Evolutionary conservation across 768 basidiomycete species (phyloP).

Genomic region (Hericium coralloides): DNA sequence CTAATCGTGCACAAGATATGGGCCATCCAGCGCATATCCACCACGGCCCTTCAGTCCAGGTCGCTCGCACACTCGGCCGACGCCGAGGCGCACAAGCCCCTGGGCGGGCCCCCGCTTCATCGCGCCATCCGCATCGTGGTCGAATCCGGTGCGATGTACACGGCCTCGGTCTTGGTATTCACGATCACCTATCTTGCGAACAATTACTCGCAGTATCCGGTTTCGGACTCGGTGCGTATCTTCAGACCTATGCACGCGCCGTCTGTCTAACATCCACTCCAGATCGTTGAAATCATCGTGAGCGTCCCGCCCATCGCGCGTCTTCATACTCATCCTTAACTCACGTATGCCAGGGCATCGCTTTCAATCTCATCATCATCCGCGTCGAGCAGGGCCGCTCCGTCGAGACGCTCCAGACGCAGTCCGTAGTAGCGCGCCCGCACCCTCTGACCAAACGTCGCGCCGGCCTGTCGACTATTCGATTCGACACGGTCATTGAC

Average conservation of each 20-base stretch:
- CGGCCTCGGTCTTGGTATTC: slow-evolving; percentile 12
- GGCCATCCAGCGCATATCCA: background rate
- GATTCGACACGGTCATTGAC: no score
- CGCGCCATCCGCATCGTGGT: slow-evolving; percentile 21
- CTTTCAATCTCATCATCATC: slow-evolving; percentile 25
- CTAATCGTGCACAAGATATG: background rate
- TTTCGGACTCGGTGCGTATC: slow-evolving; percentile 16
- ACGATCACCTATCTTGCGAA: slow-evolving; percentile 15
- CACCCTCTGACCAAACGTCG: no score
- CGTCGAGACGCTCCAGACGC: background rate
- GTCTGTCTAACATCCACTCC: background rate
- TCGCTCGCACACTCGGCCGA: background rate
- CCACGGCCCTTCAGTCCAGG: no score
- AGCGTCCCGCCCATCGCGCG: no score
- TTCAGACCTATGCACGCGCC: background rate
- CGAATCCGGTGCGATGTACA: slow-evolving; percentile 24
- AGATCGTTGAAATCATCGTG: background rate
- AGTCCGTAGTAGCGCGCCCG: no score
- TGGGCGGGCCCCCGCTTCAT: background rate
- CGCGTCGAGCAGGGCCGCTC: slow-evolving; percentile 15
- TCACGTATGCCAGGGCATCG: slow-evolving; percentile 8
- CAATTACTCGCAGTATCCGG: slow-evolving; percentile 18
- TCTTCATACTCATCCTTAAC: no score
- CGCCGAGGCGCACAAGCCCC: background rate
- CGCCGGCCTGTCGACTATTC: no score